These are phyloP conservation scores for Populus tomentosa DNA, from an alignment of 441 rosid genomes.

Conservation along the genomic window DNA sequence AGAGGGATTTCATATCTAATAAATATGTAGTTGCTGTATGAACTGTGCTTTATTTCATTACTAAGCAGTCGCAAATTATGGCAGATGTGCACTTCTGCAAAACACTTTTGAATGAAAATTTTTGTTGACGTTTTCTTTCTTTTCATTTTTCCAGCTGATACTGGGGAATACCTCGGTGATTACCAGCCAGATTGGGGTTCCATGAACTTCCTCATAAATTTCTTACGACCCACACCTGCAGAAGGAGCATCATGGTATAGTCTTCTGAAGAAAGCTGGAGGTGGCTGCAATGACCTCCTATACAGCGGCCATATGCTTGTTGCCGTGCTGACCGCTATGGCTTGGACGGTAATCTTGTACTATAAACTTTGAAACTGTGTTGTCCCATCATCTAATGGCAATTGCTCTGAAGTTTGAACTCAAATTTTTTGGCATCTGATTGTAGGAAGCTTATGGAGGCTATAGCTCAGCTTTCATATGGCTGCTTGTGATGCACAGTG, in stretches of 20 bases:
- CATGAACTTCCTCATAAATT: constrained; percentile 76
- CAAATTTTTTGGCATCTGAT: constrained; percentile 1
- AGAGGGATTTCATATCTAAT: not conserved
- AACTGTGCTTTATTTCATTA: not conserved
- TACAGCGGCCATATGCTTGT: constrained; percentile 97
- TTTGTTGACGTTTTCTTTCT: not conserved
- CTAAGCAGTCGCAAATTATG: not conserved
- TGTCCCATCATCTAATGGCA: constrained; percentile 1
- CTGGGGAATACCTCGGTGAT: constrained; percentile 42
- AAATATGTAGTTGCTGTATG: not conserved
- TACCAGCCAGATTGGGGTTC: constrained; percentile 77
- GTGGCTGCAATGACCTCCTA: constrained; percentile 95
- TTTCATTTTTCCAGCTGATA: constrained; percentile 38
- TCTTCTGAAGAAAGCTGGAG: constrained; percentile 80
- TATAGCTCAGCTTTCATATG: constrained; percentile 69
- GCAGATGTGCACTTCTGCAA: not conserved
- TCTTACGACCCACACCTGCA: constrained; percentile 62
- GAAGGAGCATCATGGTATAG: constrained; percentile 75
- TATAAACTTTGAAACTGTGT: not conserved
- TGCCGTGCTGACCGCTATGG: constrained; percentile 91
- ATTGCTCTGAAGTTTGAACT: constrained; percentile 3
- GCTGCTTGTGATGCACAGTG: constrained; percentile 74
- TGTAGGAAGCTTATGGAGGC: constrained; percentile 94
- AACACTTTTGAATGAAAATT: not conserved
- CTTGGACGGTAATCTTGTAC: constrained; percentile 69